Evolutionary conservation across 176 grass and related monocot species (phyloP), one percentile per base, ranked within the genome.

Genomic region (sorghum (Sorghum bicolor)): DNA sequence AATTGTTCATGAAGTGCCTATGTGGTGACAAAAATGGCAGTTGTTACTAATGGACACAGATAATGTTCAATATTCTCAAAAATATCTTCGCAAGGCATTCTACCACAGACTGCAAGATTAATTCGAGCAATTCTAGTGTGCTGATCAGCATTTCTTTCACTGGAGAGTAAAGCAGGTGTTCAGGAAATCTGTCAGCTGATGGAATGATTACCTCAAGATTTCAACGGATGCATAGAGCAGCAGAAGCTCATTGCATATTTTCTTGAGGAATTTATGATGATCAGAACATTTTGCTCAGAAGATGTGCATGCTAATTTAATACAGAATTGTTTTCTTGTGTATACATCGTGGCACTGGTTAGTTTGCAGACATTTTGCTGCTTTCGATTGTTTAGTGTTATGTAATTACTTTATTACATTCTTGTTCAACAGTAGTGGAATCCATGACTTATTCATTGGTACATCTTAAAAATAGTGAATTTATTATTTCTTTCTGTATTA

Each of bases 171-270:
- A 73, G 14, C 0, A 32, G 3, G 29, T 7, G 11, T 80, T 75
- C 30, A 61, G 44, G 81, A 75, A 55, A 75, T 3, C 48, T 38
- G 28, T 20, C 10, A 76, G 52, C 78, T 69, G 55, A 45, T 3
- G 29, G 36, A 87, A 82, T 38, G 50, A 6, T 28, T 68, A 82
- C 68, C 47, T 37, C 22, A 77, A 69, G 22, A 16, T 87, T 22
- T 43, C 36, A 34, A 47, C 2, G 11, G 58, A 29, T 68, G 26
- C 22, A 69, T 22, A 62, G 43, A 31, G 22, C 28, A 26, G 13
- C 33, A 16, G 37, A 0, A 55, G 13, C 31, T 74, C 19, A 22
- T 80, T 76, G 6, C 53, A 29, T 77, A 10, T 45, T 15, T 61
- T 25, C 6, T 44, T 32, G 38, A 85, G 5, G 26, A 76, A 47